Evolutionary conservation across 2,329 filamentous ascomycete genomes (phyloP), one percentile per base, ranked within the genome.

Genomic region (Epichloe sylvatica): DNA sequence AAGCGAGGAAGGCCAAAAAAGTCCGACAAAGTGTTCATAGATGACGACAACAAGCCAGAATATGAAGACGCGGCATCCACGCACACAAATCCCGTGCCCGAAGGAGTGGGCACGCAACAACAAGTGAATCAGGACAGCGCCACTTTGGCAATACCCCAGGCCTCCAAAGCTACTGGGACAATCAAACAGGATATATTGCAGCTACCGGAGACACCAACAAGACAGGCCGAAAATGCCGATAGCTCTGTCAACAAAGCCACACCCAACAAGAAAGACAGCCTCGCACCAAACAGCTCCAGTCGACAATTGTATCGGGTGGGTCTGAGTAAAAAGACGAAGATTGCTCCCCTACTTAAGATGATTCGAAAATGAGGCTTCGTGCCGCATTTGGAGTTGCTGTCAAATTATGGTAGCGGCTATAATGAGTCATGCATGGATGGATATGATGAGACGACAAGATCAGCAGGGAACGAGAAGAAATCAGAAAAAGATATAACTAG

Each of bases 261-360:
- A 46, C 52, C 47, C 49, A 43, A 13, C 30, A 56, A 51, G 13
- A 56, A 48, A 38, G 48, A 47, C 46, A 46, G 39, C 33, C 40
- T 47, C 47, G 47, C 53, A 40, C 50, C 52, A 13, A 57, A 56
- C 48, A 34, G 33, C 33, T 36, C 50, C 5, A 54, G 57, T 13
- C 73, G 70, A 52, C 71, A 71, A 15, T 54, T 68, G 15, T 74
- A 72, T 53, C 67, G 74, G 15, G 73, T 77, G 49, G 74, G 74
- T 3, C 59, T 77, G 54, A 77, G 74, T 62, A 75, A 69, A 59
- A 66, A 61, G 56, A 68, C 68, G 17, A 66, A 70, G 51, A 76
- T 77, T 52, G 71, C 74, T 36, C 73, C 74, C 30, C 58, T 77
- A 48, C 62, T 77, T 25, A 76, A 77, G 60, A 67, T 66, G 21